These are phyloP conservation scores for Trichaptum fuscoviolaceum DNA, from an alignment of 768 basidiomycete species.

Conservation along the genomic window DNA sequence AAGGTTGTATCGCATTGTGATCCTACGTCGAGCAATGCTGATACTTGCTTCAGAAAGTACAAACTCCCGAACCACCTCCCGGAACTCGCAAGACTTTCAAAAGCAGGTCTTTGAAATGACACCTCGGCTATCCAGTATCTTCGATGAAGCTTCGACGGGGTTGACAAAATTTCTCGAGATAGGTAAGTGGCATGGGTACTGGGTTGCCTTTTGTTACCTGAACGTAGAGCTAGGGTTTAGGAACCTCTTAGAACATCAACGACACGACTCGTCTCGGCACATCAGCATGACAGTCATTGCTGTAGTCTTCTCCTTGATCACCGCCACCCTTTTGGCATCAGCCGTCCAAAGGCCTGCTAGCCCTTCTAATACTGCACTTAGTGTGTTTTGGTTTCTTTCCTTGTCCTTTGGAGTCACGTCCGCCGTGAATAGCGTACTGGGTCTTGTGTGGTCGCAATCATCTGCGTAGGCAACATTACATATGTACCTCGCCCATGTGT, in stretches of 20 bases:
- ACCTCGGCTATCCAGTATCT: neutral
- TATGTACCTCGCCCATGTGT: neutral
- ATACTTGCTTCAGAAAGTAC: neutral
- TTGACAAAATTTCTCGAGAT: neutral
- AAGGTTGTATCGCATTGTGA: neutral
- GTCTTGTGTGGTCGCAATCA: neutral
- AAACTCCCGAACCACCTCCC: neutral
- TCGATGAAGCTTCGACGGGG: neutral
- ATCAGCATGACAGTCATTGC: neutral
- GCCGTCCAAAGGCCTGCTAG: neutral
- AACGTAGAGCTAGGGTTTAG: neutral
- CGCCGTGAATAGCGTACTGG: neutral
- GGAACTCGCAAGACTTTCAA: neutral
- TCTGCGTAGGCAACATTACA: neutral
- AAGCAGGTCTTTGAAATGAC: neutral
- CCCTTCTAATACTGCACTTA: neutral
- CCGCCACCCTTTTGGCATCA: neutral
- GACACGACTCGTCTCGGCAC: neutral
- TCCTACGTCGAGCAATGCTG: neutral
- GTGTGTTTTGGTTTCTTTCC: neutral
- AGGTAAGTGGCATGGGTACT: neutral
- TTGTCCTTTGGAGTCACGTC: neutral
- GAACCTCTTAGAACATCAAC: neutral
- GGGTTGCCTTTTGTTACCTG: neutral
- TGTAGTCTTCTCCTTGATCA: neutral